Conservation (phyloP, 768 basidiomycete genomes). For the Tylopilus intermedius region DNA sequence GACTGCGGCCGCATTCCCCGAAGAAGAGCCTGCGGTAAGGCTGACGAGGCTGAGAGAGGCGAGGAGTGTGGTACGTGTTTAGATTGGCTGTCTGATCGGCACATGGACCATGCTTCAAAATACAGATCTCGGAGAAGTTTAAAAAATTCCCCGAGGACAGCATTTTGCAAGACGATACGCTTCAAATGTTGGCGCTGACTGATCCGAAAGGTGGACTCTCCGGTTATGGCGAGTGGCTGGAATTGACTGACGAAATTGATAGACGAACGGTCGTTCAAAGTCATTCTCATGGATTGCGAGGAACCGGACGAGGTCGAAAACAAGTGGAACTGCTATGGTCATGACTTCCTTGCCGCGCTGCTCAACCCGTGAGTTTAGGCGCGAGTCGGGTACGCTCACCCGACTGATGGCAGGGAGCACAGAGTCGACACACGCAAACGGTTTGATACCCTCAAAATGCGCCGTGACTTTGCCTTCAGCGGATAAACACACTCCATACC, state of each 20-base stretch:
- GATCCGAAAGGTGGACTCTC: constrained; percentile 17
- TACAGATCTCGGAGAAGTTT: constrained; percentile 15
- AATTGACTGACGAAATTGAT: neutral
- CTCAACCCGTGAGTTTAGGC: constrained; percentile 14
- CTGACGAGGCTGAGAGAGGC: constrained; percentile 17
- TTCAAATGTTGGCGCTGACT: constrained; percentile 20
- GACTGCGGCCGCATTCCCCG: neutral
- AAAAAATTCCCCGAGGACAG: neutral
- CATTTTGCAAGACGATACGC: constrained; percentile 24
- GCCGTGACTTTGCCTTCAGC: constrained; percentile 31
- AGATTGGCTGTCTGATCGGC: neutral
- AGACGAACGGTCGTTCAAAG: constrained; percentile 15
- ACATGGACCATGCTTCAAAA: neutral
- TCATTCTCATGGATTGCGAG: constrained; percentile 18
- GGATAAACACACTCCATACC: constrained; percentile 10
- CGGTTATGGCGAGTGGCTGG: too few relatives aligned
- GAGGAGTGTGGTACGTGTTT: constrained; percentile 17
- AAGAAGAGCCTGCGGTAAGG: constrained; percentile 11
- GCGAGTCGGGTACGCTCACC: neutral
- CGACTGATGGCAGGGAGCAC: neutral
- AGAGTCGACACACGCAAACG: constrained; percentile 1
- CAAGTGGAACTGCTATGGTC: constrained; percentile 22
- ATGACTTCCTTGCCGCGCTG: constrained; percentile 16
- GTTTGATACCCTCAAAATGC: constrained; percentile 26
- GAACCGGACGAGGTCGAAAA: constrained; percentile 5